Evolutionary conservation across 192 early-diverging fungal species (phyloP).

Genomic region (Allomyces arbusculus): DNA sequence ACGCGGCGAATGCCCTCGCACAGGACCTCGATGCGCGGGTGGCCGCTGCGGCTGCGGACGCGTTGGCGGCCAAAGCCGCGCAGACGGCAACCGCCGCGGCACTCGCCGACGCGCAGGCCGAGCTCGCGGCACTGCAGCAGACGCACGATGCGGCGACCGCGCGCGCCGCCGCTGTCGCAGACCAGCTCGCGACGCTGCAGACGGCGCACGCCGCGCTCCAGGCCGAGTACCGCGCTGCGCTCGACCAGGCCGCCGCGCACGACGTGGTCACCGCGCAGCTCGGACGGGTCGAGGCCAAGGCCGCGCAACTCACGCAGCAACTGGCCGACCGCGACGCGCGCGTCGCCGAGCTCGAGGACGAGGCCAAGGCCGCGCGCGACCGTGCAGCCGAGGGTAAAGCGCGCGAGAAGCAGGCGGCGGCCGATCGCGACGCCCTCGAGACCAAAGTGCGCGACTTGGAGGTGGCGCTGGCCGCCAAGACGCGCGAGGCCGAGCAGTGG

Average conservation of each 20-base stretch:
- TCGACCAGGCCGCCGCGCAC: too few relatives aligned
- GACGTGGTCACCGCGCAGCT: too few relatives aligned
- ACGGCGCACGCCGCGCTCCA: background rate
- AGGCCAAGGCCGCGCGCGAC: too few relatives aligned
- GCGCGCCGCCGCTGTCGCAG: too few relatives aligned
- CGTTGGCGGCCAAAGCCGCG: background rate
- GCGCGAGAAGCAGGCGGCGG: too few relatives aligned
- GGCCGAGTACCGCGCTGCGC: background rate
- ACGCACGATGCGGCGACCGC: too few relatives aligned
- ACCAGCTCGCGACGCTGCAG: background rate
- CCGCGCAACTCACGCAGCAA: too few relatives aligned
- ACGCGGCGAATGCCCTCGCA: background rate
- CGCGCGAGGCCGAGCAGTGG: background rate
- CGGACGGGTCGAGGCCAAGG: too few relatives aligned
- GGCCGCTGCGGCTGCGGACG: background rate
- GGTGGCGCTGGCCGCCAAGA: background rate
- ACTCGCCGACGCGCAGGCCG: background rate
- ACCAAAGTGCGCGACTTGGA: background rate
- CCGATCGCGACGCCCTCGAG: background rate
- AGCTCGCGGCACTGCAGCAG: background rate
- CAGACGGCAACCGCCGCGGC: background rate
- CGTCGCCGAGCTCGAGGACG: too few relatives aligned
- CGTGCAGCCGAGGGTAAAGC: too few relatives aligned
- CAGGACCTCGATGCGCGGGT: background rate
- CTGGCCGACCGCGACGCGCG: too few relatives aligned